Evolutionary conservation across 2,329 filamentous ascomycete genomes (phyloP).

Genomic region (Xylaria sp.): DNA sequence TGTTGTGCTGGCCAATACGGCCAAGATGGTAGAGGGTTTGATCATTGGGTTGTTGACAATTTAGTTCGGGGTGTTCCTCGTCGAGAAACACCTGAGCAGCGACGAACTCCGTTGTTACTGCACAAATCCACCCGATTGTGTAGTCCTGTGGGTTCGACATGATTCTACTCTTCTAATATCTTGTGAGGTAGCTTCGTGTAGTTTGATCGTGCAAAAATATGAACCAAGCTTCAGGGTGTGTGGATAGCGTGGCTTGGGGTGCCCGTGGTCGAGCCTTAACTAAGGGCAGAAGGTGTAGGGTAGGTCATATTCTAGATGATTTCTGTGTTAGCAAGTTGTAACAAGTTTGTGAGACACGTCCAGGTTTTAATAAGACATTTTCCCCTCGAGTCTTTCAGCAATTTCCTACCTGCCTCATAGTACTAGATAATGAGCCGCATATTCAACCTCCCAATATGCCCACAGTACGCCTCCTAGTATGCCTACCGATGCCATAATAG

Average conservation of each 20-base stretch:
- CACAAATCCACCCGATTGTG: too few relatives aligned
- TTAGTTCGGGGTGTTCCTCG: slow-evolving; percentile 49
- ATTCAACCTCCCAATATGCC: too few relatives aligned
- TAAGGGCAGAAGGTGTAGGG: too few relatives aligned
- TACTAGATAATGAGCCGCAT: too few relatives aligned
- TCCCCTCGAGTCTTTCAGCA: too few relatives aligned
- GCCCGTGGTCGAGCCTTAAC: background rate
- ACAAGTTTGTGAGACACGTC: too few relatives aligned
- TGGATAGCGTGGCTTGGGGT: background rate
- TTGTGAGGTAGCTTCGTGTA: background rate
- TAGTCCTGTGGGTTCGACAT: background rate
- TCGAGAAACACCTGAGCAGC: slow-evolving; percentile 56
- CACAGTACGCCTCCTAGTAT: too few relatives aligned
- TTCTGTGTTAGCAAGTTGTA: too few relatives aligned
- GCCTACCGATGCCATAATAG: too few relatives aligned
- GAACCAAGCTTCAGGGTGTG: background rate
- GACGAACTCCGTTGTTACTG: slow-evolving; percentile 37
- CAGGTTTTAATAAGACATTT: too few relatives aligned
- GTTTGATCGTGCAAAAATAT: background rate
- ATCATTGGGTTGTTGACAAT: slow-evolving; percentile 44
- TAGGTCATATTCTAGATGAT: background rate
- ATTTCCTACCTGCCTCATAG: too few relatives aligned
- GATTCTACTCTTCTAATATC: too few relatives aligned
- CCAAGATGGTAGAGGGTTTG: slow-evolving; percentile 50
- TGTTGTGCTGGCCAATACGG: slow-evolving; percentile 50